Evolutionary conservation across 805 yeast genomes (phyloP).

Genomic region (Kregervanrija fluxuum): DNA sequence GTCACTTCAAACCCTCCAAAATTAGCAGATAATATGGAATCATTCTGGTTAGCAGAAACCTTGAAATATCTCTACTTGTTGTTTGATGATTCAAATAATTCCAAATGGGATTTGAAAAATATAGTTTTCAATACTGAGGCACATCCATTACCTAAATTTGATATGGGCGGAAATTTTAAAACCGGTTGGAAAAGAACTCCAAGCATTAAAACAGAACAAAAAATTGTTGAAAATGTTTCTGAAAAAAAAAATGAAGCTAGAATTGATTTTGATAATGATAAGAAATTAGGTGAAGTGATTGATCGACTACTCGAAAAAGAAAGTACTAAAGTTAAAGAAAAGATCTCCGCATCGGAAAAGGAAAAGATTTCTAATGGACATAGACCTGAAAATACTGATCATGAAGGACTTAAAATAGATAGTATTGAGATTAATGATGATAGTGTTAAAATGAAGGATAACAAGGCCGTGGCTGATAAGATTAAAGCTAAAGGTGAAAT

Average conservation of each 20-base stretch:
- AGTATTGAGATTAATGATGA: neutral
- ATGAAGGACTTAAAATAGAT: neutral
- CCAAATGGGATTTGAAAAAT: conserved; percentile 56
- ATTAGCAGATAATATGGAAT: conserved; percentile 69
- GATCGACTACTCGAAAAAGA: neutral
- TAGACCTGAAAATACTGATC: neutral
- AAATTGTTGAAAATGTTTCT: neutral
- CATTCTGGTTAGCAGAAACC: conserved; percentile 93
- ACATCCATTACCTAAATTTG: conserved; percentile 80
- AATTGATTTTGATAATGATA: neutral
- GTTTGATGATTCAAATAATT: conserved; percentile 54
- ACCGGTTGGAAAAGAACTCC: conserved; percentile 55
- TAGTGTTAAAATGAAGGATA: conserved; percentile 6
- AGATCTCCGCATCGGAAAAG: neutral
- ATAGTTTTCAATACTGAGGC: conserved; percentile 89
- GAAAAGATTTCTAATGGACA: too few species aligned
- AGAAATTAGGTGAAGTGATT: neutral
- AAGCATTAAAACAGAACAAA: neutral
- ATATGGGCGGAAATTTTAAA: conserved; percentile 39
- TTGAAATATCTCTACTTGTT: conserved; percentile 75
- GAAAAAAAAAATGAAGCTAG: neutral
- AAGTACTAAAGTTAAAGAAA: neutral
- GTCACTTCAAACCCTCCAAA: conserved; percentile 53
- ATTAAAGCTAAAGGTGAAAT: conserved; percentile 17
- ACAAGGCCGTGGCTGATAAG: conserved; percentile 18